Evolutionary conservation across 2,329 filamentous ascomycete species (phyloP), one percentile per base, ranked within the genome.

Genomic region (Xylariaceae sp.): DNA sequence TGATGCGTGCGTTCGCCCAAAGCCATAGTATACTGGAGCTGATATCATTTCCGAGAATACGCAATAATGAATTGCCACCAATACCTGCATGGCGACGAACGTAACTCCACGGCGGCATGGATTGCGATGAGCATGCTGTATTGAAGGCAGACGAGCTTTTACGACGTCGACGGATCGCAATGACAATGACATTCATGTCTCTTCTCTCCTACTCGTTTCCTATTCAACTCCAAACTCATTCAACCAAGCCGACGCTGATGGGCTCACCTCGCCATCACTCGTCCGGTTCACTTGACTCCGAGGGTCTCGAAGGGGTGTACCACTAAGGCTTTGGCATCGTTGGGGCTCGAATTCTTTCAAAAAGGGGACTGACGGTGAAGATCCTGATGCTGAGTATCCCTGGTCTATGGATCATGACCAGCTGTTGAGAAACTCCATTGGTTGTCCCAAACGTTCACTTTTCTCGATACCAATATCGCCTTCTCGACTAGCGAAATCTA

Each of bases 91-190:
- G 19, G 44, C 31, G 31, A 45, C 39, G 19, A 54, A 53, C 45
- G 39, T 51, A 46, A 42, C 29, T 45, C 35, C 47, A 41, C 4
- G 30, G 31, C 12, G 6, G 39, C 34, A 42, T 50, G 39, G 42
- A 45, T 51, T 31, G 29, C 37, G 49, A 41, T 12, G 35, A 43
- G 34, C 35, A 47, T 51, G 32, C 48, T 40, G 27, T 26, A 45
- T 58, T 31, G 43, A 47, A 32, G 35, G 41, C 9, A 49, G 19
- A 56, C 45, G 54, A 56, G 40, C 39, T 51, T 43, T 54, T 46
- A 59, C 45, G 56, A 59, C 35, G 40, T 56, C 40, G 53, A 51
- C 50, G 44, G 54, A 51, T 49, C 50, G 44, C 52, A 49, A 59
- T 34, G 50, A 54, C 45, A 39, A 54, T 39, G 30, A 58, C 46